Evolutionary conservation across 2,329 filamentous ascomycete genomes (phyloP), one percentile per base, ranked within the genome.

Genomic region (Botrytis aclada): DNA sequence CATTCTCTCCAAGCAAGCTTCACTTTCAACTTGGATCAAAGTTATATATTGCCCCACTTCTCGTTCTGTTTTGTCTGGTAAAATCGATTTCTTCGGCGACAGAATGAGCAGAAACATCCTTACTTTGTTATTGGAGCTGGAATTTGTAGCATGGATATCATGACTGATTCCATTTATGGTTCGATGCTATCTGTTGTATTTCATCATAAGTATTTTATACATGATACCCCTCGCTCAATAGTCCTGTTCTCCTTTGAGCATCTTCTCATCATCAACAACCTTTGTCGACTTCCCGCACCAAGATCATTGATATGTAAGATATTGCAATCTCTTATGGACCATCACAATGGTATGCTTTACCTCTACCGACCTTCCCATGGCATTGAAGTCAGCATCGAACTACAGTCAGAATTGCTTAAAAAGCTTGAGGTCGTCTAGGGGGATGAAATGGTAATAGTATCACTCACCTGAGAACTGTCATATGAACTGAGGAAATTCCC

Each of bases 191-290:
- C 6, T 6, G 2, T 22, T 20, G 7, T 34, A 58, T 22, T 34
- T 18, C 4, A 34, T 58, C 20, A 58, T 22, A 22, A 32, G 4
- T 34, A 58, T 8, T 20, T 5, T 12, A 34, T 61, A 25, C 6
- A n/a, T 4, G 3, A 14, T 14, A 25, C 5, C 22, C 10, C 20
- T 37, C 18, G 3, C 9, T 61, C 58, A 61, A 25, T 14, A 14
- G 32, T 39, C 22, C 22, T 34, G 0, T 39, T 39, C 20, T n/a
- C 22, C 2, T 39, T n/a, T 3, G 0, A 25, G 8, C 1, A 3
- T 5, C 14, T n/a, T 16, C 25, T 16, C 25, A 8, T 16, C 16
- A 41, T 7, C 12, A 6, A 39, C 58, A 12, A 9, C 25, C 12
- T 29, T 41, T 3, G 3, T n/a, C 60, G 37, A 10, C 14, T 62